Evolutionary conservation across 345 rosid genomes (phyloP), one percentile per base, ranked within the genome.

Genomic region (Rhizophora mangle): DNA sequence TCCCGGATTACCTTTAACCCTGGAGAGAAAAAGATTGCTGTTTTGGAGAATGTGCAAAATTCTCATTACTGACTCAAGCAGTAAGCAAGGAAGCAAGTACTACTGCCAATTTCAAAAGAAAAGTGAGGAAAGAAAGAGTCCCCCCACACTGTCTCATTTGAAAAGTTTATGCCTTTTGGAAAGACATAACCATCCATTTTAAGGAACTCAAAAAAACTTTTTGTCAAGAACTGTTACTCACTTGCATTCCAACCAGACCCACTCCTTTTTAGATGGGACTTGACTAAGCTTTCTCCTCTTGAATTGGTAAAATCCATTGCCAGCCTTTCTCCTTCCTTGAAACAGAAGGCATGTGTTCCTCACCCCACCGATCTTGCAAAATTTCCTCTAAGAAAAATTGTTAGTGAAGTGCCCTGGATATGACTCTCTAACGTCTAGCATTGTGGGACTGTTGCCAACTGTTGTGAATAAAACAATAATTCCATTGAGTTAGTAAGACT

Each of bases 1-100:
- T 84, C 78, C 88, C 76, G 94, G 89, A 68, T 68, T 67, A 65
- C 78, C 81, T 72, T 77, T 72, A 67, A 78, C 76, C 78, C 78
- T 65, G 37, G 49, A 43, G 49, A 22, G 49, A 26, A 72, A 71
- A 39, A 36, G 1, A 26, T 47, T 2, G 34, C 61, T 74, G 73
- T 69, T 69, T 63, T 54, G 80, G 73, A 65, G 70, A 81, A 65
- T 74, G 83, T 79, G 82, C 78, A 72, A 62, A 75, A 76, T 80
- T 76, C 76, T 68, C 71, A 36, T 62, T 62, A 0, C 53, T 74
- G 76, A 69, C 70, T 57, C 61, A 19, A 30, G 54, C 1, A 57
- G 31, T 34, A 22, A 21, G 51, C 58, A 64, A 67, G 52, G 37
- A 22, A 59, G 59, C 1, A 46, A 43, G 49, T 43, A 13, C 18